Percentiles rank a stretch among this genome's conserved stretches.
These are phyloP conservation scores for Hura crepitans DNA, from an alignment of 441 rosid species.

Conservation along the genomic window DNA sequence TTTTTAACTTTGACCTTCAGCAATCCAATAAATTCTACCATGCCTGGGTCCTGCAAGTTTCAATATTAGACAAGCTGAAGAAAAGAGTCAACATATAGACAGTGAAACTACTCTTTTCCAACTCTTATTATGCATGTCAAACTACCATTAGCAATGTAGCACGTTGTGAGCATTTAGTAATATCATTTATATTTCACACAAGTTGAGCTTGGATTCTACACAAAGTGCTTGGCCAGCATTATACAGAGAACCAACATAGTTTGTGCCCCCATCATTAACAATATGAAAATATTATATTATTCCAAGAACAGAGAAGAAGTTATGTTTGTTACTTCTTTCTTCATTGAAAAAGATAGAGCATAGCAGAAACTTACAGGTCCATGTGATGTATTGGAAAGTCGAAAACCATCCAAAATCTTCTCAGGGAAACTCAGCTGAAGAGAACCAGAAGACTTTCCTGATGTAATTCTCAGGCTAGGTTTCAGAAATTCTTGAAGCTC, in stretches of 20 bases:
- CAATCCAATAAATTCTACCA: slow-evolving; percentile 83
- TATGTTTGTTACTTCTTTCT: background rate
- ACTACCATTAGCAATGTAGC: background rate
- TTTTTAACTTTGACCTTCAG: slow-evolving; percentile 67
- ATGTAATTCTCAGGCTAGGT: slow-evolving; percentile 79
- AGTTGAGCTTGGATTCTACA: background rate
- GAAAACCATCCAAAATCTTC: slow-evolving; percentile 63
- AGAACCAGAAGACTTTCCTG: slow-evolving; percentile 45
- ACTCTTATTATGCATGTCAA: background rate
- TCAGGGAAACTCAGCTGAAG: slow-evolving; percentile 52
- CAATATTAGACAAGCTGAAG: slow-evolving; percentile 23
- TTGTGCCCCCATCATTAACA: background rate
- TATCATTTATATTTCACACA: background rate
- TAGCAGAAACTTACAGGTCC: slow-evolving; percentile 37
- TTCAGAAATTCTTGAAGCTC: slow-evolving; percentile 91
- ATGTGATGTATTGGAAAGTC: slow-evolving; percentile 42
- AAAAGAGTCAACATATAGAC: background rate
- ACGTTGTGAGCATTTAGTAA: slow-evolving; percentile 1
- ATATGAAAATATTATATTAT: slow-evolving; percentile 2
- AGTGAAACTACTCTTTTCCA: slow-evolving; percentile 11
- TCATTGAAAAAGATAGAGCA: background rate
- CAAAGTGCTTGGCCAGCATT: background rate
- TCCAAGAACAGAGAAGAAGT: background rate
- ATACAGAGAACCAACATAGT: no score
- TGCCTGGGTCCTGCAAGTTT: slow-evolving; percentile 55